Conservation (phyloP, 2,329 filamentous ascomycete species). For the Botrytis elliptica region DNA sequence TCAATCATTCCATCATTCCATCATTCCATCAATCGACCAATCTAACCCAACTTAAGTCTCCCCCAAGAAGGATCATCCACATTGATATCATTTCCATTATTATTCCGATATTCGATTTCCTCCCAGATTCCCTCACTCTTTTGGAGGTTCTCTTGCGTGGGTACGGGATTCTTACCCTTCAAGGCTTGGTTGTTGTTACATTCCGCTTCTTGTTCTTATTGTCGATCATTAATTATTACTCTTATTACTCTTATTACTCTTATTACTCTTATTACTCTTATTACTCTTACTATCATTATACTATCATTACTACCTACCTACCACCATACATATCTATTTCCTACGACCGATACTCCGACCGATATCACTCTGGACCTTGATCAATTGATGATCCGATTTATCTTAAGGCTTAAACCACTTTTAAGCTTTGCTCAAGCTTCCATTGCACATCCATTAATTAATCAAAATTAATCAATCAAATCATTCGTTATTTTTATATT, state of each 20-base stretch:
- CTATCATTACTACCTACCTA: not conserved
- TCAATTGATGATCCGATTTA: not conserved
- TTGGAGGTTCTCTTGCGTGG: not conserved
- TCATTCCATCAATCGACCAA: not conserved
- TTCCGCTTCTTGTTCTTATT: constrained; percentile 5
- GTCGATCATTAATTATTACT: constrained; percentile 1
- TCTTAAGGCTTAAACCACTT: not conserved
- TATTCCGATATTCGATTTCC: not conserved
- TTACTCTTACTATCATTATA: no score
- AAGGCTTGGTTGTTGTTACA: not conserved
- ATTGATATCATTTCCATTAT: not conserved
- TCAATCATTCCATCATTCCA: not conserved
- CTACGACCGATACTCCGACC: not conserved
- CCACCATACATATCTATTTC: not conserved
- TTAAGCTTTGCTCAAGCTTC: not conserved
- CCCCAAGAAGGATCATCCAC: not conserved
- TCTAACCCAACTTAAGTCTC: not conserved
- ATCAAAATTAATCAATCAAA: not conserved
- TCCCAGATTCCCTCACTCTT: not conserved
- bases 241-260: not conserved
- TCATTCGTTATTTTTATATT: no score
- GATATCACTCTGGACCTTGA: not conserved
- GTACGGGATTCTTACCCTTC: not conserved
- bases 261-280: not conserved
- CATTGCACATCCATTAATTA: not conserved